Base-by-base conservation (phyloP, 768 basidiomycete species). In the Psilocybe azurescens region DNA sequence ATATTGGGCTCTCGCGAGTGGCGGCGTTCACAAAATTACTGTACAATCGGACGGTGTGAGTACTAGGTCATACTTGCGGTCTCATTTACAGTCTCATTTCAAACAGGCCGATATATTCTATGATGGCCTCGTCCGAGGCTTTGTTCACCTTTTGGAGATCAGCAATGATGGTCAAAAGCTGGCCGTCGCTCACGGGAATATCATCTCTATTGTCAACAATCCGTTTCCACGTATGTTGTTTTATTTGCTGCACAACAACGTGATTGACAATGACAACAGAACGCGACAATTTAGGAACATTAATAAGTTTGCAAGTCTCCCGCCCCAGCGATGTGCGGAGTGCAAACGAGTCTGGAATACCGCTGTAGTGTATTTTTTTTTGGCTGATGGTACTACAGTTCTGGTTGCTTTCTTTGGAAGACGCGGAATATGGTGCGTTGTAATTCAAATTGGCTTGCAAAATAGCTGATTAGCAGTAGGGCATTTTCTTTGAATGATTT, bases 201-300 rank as follows among this genome's bases (percentile, higher is more conserved):
- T 20, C 7, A 28, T 60, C 18, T 53, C 59, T 3, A 9, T 60
- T 36, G 50, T 60, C 29, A 16, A 41, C 13, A 8, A 47, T 7
- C 59, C 59, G 4, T 60, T 60, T 32, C 18, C 59, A 3, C 51
- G 59, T 60, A 16, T 5, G 58, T 52, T 33, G 33, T 30, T 50
- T 44, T 44, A 24, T 59, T 18, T 5, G 36, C 18, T 33, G 6
- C 33, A 10, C 33, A 10, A 36, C 6, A 36, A 10, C 33, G 10
- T 36, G 33, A 36, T 10, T 36, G 10, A 36, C 33, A 36, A 6
- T 36, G 7, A 36, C 7, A 36, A 6, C 6, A 57, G 56, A 57
- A 38, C 44, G 47, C 7, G 44, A 32, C 8, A 2, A 57, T 3
- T 3, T 57, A 5, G 56, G 56, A 5, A 30, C 47, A 16, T 44